Conservation (phyloP, 2,329 filamentous ascomycete genomes). For the Colletotrichum sp. region DNA sequence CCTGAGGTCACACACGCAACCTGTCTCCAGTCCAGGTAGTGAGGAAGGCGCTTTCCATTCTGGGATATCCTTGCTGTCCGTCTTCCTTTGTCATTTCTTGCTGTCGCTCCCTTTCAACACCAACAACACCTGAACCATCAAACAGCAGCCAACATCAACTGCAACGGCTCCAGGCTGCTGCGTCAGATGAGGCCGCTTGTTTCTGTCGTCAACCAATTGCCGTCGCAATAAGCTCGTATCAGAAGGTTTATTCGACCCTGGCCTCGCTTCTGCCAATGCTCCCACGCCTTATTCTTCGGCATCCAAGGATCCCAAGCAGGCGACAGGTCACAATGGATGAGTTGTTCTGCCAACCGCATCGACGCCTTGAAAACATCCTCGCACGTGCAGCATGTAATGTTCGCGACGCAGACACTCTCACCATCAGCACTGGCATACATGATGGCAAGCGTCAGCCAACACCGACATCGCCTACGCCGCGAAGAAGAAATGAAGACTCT, state of each 20-base stretch:
- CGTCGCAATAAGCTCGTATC: neutral
- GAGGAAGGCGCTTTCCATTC: neutral
- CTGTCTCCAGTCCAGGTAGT: neutral
- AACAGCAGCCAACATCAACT: neutral
- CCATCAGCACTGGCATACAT: neutral
- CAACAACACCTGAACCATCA: neutral
- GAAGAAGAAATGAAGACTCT: neutral
- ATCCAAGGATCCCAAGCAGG: neutral
- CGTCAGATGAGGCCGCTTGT: neutral
- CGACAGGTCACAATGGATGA: conserved; percentile 2
- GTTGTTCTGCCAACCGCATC: neutral
- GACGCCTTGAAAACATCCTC: neutral
- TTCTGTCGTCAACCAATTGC: neutral
- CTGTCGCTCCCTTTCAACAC: neutral
- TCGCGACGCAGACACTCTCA: neutral
- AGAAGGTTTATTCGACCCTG: neutral
- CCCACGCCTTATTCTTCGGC: neutral
- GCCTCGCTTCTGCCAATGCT: neutral
- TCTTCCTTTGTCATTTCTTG: neutral
- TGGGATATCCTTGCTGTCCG: neutral
- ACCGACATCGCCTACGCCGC: neutral
- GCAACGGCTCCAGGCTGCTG: neutral
- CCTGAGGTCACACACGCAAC: neutral
- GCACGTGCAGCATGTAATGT: neutral
- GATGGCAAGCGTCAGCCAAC: neutral